Percentiles rank a stretch among this genome's conserved stretches.
Evolutionary conservation across 768 basidiomycete genomes (phyloP).

Genomic region (Kwoniella newhampshirensis): DNA sequence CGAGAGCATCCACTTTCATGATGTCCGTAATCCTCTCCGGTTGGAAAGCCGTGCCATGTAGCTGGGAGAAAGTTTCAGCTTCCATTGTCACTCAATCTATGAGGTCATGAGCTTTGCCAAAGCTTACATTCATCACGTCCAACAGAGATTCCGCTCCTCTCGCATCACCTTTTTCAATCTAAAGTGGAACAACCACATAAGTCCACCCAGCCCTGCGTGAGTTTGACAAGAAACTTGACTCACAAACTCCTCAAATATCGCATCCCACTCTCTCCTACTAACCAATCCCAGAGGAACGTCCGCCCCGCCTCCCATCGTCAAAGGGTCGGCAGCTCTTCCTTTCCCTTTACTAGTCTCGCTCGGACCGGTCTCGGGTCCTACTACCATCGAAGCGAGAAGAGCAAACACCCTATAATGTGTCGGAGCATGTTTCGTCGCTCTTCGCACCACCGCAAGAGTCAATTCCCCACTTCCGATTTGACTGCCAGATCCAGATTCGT

Average conservation of each 20-base stretch:
- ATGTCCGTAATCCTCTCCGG: conserved; percentile 58
- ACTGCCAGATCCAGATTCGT: not conserved
- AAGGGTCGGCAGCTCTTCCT: not conserved
- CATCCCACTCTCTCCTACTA: conserved; percentile 60
- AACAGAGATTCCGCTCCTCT: conserved; percentile 60
- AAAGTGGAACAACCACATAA: conserved; percentile 1
- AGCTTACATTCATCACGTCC: conserved; percentile 59
- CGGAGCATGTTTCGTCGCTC: not conserved
- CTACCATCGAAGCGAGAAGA: conserved; percentile 4
- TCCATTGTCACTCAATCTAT: too few relatives aligned
- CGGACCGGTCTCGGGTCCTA: conserved; percentile 5
- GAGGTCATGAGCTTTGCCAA: not conserved
- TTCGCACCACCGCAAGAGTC: not conserved
- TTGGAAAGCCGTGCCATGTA: conserved; percentile 51
- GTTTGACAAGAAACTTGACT: conserved; percentile 35
- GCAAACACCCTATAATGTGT: conserved; percentile 3
- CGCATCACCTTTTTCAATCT: conserved; percentile 60
- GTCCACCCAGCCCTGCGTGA: not conserved
- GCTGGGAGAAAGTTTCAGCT: conserved; percentile 56
- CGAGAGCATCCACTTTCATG: conserved; percentile 60
- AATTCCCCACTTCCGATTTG: not conserved
- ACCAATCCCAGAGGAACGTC: conserved; percentile 58
- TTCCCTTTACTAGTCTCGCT: conserved; percentile 13
- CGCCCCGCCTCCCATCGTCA: not conserved
- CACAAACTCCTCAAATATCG: conserved; percentile 61